Base-by-base conservation (phyloP, 140 eudicot species). In the Eryngium alpinum region DNA sequence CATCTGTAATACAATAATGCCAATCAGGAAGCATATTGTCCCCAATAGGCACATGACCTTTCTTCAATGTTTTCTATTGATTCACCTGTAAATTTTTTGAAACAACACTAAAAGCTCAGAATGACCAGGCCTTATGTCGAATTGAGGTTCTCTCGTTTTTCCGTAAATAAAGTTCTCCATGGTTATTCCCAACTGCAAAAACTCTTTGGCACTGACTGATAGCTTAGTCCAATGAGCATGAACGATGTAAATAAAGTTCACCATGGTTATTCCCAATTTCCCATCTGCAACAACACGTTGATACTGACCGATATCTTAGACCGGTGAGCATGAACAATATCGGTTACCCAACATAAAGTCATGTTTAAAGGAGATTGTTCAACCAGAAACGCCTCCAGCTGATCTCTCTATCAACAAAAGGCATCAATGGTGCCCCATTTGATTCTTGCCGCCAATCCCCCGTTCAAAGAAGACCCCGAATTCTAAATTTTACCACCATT, bases 381-480 rank as follows among this genome's bases (percentile, higher is more conserved):
- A 76, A 77, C 83, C 32, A 28, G 73, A 13, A 88, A 78, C 53
- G 75, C 43, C 28, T 49, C 75, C 10, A 84, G 77, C 33, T 83
- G 77, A 56, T 87, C 86, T 76, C 87, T 84, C 62, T n/a, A n/a
- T 83, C 86, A 85, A 80, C 91, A 80, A 92, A 95, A 21, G 99
- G 97, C 97, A 95, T 88, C 75, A 95, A 79, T 3, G 97, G 97
- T 65, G 95, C 84, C 52, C 86, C 87, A 84, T 69, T 87, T 2
- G 81, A 79, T 52, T 87, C 91, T 46, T 95, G 97, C 89, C 89
- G 86, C 99, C 99, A 95, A 88, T 95, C 99, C 99, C 74, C 99
- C 99, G 85, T 92, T 95, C 49, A 87, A 22, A 80, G 92, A 92
- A 29, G 97, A 88, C 18, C n/a, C n/a, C n/a, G n/a, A 95, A 84